Evolutionary conservation across 441 rosid genomes (phyloP), one percentile per base, ranked within the genome.

Genomic region (Corymbia citriodora): DNA sequence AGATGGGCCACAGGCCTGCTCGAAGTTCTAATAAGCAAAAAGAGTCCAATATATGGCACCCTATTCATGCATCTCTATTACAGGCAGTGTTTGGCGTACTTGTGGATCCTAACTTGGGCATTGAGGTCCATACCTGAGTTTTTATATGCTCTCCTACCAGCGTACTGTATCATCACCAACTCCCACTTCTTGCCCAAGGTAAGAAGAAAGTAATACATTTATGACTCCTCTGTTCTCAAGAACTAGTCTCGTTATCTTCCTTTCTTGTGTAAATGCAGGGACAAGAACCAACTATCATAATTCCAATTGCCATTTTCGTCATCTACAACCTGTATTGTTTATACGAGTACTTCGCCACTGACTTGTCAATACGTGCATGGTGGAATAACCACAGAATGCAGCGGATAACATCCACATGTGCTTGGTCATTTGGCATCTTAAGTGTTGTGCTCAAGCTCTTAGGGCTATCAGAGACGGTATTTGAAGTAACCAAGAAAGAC

Each of bases 1-100:
- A 92, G 95, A 88, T 96, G 96, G 97, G 88, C 92, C 36, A 93
- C 94, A 1, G 96, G 97, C 21, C 19, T 93, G 23, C 92, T 93
- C 10, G 96, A 96, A 89, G 87, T 93, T 36, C 72, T 93, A 48
- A 21, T 94, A 40, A 83, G 92, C 92, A 68, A 18, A 40, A 87
- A 40, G 8, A 93, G 18, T 89, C 95, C 95, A 5, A 65, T 94
- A 27, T 29, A 70, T 27, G 88, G 88, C 33, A 70, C 88, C 21
- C 19, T 90, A 50, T 89, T 72, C 1, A 89, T 89, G 5, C 88
- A 68, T 55, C 94, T 94, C 74, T 93, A 93, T 16, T 90, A 92
- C 14, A 89, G 96, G 87, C 92, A 91, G 72, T 92, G 91, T 79
- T 87, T 93, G 90, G 93, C 90, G 9, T 94, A 94, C 91, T 5